Conservation (phyloP, 495 filamentous ascomycete species). For the Penicillium pulvis region DNA sequence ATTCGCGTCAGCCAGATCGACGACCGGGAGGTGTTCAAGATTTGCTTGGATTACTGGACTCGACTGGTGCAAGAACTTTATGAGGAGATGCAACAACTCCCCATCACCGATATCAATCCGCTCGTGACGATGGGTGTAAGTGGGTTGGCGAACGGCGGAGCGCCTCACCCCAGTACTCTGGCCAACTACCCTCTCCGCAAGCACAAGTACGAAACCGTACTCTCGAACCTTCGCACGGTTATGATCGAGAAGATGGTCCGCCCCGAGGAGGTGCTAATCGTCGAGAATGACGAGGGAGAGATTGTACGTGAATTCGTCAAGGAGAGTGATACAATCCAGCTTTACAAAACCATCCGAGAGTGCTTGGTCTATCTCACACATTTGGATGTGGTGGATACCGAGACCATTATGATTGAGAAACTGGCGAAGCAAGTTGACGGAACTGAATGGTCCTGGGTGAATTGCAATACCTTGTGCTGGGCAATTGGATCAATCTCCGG, state of each 20-base stretch:
- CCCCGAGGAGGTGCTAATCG: slow-evolving; percentile 97
- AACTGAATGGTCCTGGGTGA: slow-evolving; percentile 96
- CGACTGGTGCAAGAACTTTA: slow-evolving; percentile 98
- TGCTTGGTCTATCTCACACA: slow-evolving; percentile 98
- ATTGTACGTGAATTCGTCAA: slow-evolving; percentile 99
- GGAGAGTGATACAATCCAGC: slow-evolving; percentile 97
- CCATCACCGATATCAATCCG: slow-evolving; percentile 87
- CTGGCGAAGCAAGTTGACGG: slow-evolving; percentile 92
- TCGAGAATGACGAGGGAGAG: slow-evolving; percentile 98
- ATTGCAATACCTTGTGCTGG: slow-evolving; percentile 99
- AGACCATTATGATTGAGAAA: slow-evolving; percentile 99
- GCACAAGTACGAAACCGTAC: slow-evolving; percentile 93
- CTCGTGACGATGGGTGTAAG: slow-evolving; percentile 76
- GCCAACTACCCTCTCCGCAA: slow-evolving; percentile 90
- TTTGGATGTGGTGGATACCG: slow-evolving; percentile 94
- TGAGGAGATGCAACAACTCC: slow-evolving; percentile 96
- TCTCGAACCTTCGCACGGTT: slow-evolving; percentile 90
- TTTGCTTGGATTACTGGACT: slow-evolving; percentile 98
- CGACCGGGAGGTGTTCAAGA: slow-evolving; percentile 99
- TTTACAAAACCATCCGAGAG: slow-evolving; percentile 98
- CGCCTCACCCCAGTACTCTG: slow-evolving; percentile 78
- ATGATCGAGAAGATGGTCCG: slow-evolving; percentile 99
- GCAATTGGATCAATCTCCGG: slow-evolving; percentile 98
- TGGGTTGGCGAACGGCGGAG: slow-evolving; percentile 73
- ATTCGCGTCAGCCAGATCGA: slow-evolving; percentile 98